Conservation (phyloP, 495 filamentous ascomycete genomes). For the Penicillium longicatenatum region DNA sequence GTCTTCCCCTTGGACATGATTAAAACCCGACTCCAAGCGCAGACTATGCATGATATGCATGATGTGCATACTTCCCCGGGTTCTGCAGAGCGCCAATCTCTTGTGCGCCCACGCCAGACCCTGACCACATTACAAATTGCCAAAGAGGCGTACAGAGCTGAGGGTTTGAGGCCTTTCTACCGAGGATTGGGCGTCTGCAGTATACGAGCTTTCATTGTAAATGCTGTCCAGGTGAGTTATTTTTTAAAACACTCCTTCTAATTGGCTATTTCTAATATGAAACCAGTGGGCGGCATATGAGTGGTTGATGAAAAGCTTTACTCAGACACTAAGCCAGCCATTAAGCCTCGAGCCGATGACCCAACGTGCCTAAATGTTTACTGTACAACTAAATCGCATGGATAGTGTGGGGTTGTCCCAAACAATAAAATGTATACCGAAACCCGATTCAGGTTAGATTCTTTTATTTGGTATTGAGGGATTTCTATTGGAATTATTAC, state of each 20-base stretch:
- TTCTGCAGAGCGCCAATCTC: constrained; percentile 32
- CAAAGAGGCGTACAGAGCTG: constrained; percentile 60
- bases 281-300: constrained; percentile 82
- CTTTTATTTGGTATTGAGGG: constrained; percentile 34
- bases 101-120: constrained; percentile 25
- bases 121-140: constrained; percentile 63
- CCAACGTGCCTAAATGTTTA: constrained; percentile 7
- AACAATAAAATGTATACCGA: constrained; percentile 21
- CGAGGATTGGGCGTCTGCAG: constrained; percentile 78
- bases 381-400: background rate
- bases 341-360: constrained; percentile 2
- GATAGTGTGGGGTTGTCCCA: constrained; percentile 8
- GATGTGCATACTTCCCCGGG: constrained; percentile 12
- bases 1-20: constrained; percentile 88
- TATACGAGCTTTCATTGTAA: constrained; percentile 81
- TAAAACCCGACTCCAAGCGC: constrained; percentile 83
- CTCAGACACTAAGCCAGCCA: constrained; percentile 7
- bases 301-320: constrained; percentile 65
- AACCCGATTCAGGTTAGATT: constrained; percentile 28
- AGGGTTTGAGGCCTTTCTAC: constrained; percentile 72
- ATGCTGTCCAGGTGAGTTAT: constrained; percentile 59
- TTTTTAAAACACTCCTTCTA: constrained; percentile 1
- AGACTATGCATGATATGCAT: constrained; percentile 38
- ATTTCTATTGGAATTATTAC: constrained; percentile 36
- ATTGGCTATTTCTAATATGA: constrained; percentile 1